Evolutionary conservation across 345 rosid species (phyloP).

Genomic region (Firmiana major): DNA sequence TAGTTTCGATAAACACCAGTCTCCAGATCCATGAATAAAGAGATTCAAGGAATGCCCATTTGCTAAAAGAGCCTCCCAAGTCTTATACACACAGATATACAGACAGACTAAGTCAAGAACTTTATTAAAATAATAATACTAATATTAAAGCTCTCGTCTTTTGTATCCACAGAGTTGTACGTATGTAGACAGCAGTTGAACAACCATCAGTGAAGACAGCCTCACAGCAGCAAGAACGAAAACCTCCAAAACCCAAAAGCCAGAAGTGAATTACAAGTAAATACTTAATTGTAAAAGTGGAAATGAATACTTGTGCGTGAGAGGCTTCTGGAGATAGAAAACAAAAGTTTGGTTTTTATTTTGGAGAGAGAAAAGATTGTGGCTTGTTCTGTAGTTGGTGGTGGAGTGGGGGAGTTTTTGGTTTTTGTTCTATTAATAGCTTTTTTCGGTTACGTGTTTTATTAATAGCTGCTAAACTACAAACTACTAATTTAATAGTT

Average conservation of each 20-base stretch:
- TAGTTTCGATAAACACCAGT: constrained; percentile 35
- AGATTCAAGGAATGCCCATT: constrained; percentile 26
- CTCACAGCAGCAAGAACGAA: constrained; percentile 17
- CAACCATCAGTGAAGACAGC: constrained; percentile 29
- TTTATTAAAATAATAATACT: background rate
- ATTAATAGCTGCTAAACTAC: no score
- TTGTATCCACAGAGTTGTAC: background rate
- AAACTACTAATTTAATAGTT: background rate
- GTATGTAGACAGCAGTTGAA: constrained; percentile 32
- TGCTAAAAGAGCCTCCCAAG: constrained; percentile 11
- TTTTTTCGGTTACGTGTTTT: no score
- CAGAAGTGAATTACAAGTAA: background rate
- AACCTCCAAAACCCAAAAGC: background rate
- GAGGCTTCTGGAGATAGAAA: background rate
- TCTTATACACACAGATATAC: constrained; percentile 2
- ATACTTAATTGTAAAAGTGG: background rate
- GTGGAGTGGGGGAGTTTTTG: background rate
- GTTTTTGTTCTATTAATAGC: background rate
- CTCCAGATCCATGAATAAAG: constrained; percentile 60
- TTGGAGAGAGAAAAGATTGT: background rate
- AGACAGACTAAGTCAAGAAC: background rate
- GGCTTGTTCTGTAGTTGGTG: constrained; percentile 5
- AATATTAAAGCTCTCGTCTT: background rate
- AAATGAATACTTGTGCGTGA: background rate
- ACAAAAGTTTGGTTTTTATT: background rate